phyloP scores from a whole-genome alignment of 441 rosid genomes.

The Bruguiera hainesii region DNA sequence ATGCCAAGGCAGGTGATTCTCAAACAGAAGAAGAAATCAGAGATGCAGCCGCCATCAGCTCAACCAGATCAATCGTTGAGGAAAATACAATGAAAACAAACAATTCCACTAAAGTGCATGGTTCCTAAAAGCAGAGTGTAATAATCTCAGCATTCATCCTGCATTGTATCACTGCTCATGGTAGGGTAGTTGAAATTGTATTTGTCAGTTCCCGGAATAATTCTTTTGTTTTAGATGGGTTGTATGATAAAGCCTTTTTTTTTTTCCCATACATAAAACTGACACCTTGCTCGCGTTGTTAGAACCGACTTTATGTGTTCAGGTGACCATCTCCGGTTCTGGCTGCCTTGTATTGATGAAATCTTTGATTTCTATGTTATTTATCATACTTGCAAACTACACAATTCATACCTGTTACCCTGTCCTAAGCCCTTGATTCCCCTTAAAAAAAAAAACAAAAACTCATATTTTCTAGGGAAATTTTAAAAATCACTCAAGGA shows the following conservation, averaged over 20 bases:
- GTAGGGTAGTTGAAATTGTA: background rate
- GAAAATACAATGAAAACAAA: slow-evolving; percentile 17
- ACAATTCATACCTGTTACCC: too few species aligned
- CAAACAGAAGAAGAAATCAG: slow-evolving; percentile 72
- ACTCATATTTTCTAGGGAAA: too few species aligned
- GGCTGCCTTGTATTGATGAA: too few species aligned
- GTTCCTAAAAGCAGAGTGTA: slow-evolving; percentile 3
- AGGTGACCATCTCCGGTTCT: too few species aligned
- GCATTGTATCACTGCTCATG: too few species aligned
- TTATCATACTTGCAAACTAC: too few species aligned
- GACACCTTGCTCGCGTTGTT: background rate
- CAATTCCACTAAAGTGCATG: slow-evolving; percentile 9
- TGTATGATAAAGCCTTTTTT: background rate
- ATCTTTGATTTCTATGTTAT: too few species aligned
- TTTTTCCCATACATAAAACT: background rate
- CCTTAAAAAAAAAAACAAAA: too few species aligned
- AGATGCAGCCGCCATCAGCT: slow-evolving; percentile 35
- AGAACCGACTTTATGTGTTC: background rate
- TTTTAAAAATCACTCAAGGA: too few species aligned
- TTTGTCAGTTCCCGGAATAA: background rate
- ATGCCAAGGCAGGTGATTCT: slow-evolving; percentile 89
- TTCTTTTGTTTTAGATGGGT: background rate
- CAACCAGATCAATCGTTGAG: slow-evolving; percentile 22
- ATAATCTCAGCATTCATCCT: background rate
- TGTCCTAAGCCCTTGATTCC: too few species aligned